phyloP scores from a whole-genome alignment of 306 rosid species.

The Prunus armeniaca region DNA sequence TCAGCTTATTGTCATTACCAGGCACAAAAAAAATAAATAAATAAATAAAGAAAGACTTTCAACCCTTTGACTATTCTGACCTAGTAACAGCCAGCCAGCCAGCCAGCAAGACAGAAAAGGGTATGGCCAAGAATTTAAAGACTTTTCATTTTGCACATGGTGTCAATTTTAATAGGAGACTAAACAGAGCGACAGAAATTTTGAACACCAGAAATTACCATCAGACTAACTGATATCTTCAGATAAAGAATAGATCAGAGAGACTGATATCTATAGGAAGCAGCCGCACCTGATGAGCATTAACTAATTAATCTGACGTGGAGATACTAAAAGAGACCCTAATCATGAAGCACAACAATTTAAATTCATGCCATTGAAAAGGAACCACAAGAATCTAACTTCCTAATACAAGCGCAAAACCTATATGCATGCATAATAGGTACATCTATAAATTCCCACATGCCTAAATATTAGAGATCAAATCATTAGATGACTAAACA shows the following conservation, averaged over 20 bases:
- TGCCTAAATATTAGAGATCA: neutral
- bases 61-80: neutral
- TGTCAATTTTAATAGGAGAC: neutral
- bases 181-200: neutral
- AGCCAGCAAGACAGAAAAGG: neutral
- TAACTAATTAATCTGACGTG: neutral
- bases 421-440: neutral
- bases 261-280: neutral
- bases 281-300: neutral
- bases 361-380: neutral
- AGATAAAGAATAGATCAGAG: neutral
- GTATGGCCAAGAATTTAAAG: neutral
- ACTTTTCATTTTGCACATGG: neutral
- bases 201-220: neutral
- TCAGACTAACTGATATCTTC: neutral
- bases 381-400: neutral
- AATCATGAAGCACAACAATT: neutral
- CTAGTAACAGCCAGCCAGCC: neutral
- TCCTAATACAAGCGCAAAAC: neutral
- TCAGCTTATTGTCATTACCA: too few relatives aligned
- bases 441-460: neutral
- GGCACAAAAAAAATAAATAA: too few relatives aligned
- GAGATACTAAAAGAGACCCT: neutral
- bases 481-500: neutral
- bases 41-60: too few relatives aligned